Evolutionary conservation across 2,329 filamentous ascomycete genomes (phyloP).

Genomic region (Acephala macrosclerotiorum): DNA sequence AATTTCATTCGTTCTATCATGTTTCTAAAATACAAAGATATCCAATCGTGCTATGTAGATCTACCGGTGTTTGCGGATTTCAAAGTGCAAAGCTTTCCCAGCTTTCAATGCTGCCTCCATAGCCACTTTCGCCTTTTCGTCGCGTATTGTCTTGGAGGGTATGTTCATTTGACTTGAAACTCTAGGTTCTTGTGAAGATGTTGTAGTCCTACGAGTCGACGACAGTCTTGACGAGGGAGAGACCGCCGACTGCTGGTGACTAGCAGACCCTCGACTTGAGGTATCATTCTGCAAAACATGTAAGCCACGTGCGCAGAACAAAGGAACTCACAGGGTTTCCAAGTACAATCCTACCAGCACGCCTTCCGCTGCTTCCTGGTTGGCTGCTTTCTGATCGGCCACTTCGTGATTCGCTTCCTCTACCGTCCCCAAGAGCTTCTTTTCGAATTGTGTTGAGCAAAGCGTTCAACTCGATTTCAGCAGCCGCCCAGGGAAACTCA

Average conservation of each 20-base stretch:
- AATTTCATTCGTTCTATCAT: neutral
- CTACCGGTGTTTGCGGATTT: neutral
- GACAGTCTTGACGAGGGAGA: neutral
- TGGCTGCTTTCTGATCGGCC: no score
- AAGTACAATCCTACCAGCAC: no score
- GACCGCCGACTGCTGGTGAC: neutral
- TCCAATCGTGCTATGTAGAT: neutral
- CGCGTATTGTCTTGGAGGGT: neutral
- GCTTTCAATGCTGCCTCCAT: neutral
- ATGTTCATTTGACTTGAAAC: neutral
- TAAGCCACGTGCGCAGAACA: neutral
- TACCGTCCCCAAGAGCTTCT: no score
- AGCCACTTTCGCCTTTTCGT: neutral
- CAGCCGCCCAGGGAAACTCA: neutral
- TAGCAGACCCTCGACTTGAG: neutral
- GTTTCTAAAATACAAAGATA: neutral
- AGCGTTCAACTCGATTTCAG: neutral
- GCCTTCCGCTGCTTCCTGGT: no score
- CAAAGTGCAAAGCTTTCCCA: neutral
- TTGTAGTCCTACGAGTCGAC: neutral
- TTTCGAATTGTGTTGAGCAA: neutral
- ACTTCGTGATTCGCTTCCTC: no score
- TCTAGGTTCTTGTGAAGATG: neutral
- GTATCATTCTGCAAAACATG: neutral
- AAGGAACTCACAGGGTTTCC: no score